These are phyloP conservation scores for Kandelia obovata DNA, from an alignment of 345 rosid genomes.

Conservation along the genomic window DNA sequence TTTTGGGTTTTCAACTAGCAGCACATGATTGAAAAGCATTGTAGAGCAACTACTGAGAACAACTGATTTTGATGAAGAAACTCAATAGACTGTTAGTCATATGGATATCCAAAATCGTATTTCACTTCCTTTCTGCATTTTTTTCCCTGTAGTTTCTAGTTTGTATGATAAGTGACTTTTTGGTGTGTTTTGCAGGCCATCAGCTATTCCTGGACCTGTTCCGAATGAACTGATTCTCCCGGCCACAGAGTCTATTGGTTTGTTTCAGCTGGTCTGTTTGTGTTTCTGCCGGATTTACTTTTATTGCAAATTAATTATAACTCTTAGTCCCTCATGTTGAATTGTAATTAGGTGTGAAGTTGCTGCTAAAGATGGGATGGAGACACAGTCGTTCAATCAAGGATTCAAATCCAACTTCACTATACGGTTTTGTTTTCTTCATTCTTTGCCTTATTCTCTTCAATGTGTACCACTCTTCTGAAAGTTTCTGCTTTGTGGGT, in stretches of 20 bases:
- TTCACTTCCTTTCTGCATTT: background rate
- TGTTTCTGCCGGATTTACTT: constrained; percentile 2
- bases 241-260: constrained; percentile 86
- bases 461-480: background rate
- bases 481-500: background rate
- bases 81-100: no score
- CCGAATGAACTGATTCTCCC: constrained; percentile 88
- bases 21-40: no score
- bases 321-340: constrained; percentile 20
- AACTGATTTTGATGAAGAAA: no score
- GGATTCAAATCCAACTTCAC: constrained; percentile 56
- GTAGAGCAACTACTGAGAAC: no score
- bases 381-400: constrained; percentile 78
- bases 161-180: constrained; percentile 1
- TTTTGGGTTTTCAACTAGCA: no score
- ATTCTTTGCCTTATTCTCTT: background rate
- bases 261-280: constrained; percentile 25
- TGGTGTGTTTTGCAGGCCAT: constrained; percentile 57
- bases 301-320: constrained; percentile 6
- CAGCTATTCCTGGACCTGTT: constrained; percentile 91
- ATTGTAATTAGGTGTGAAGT: constrained; percentile 60
- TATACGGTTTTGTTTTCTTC: constrained; percentile 40
- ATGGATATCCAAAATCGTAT: no score
- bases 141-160: background rate
- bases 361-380: constrained; percentile 96